Base-by-base conservation (phyloP, 2,329 filamentous ascomycete species). In the Fusarium sp. region DNA sequence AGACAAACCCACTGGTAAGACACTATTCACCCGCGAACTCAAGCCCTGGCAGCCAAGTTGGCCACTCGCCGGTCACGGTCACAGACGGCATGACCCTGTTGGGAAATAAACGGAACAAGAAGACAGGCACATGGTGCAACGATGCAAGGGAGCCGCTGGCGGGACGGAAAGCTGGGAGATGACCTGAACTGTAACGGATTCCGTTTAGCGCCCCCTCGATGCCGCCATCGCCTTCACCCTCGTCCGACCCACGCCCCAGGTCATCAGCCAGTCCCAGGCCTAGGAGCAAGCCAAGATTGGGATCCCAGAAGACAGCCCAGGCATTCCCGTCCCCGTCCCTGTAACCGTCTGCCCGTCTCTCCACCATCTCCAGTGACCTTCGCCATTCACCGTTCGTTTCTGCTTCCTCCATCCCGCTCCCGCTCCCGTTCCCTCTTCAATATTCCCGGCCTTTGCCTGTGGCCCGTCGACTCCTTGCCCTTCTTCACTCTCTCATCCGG, bases 161-260 rank as follows among this genome's bases (percentile, higher is more conserved):
- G 67, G 69, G 58, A 73, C 59, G 58, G 64, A 67, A 52, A 29
- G 48, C 35, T 50, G 60, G 43, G 63, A 31, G 31, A 60, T 61
- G 65, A 61, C 69, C 69, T 73, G 69, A 70, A 67, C 48, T 69
- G 72, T 69, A 78, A 78, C 76, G 68, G 73, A 79, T 78, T 68
- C 68, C 73, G 77, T 73, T 79, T 77, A 79, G 77, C 77, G 77
- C 77, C 73, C 58, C 76, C 72, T 75, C 69, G 60, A 75, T 78
- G 74, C 76, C 77, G 71, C 77, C 73, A 78, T 79, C 73, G 76
- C 75, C 68, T 75, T 76, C 69, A 68, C 68, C 73, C 74, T 64
- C 72, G 67, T 50, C 67, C 58, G 73, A 69, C 76, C 70, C 70
- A 74, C 73, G 65, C 72, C 64, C 69, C 69, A 74, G 68, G 62